Evolutionary conservation across 2,329 filamentous ascomycete genomes (phyloP).

Genomic region (Aspergillus unguis): DNA sequence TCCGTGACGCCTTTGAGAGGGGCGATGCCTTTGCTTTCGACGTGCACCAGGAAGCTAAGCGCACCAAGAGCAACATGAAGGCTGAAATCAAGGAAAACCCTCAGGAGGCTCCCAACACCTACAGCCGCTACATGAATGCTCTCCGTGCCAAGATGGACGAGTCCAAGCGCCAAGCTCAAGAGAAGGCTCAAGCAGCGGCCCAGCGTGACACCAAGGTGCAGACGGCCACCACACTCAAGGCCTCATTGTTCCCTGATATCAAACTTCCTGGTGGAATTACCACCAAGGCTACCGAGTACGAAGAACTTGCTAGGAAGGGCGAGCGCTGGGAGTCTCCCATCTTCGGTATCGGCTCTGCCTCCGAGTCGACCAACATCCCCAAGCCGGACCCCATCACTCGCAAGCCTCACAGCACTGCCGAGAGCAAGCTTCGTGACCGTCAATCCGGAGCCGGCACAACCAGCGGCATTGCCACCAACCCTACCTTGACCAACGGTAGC

Average conservation of each 20-base stretch:
- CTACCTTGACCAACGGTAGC: not conserved
- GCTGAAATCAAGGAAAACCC: slow-evolving; percentile 66
- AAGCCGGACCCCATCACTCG: slow-evolving; percentile 51
- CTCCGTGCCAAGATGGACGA: slow-evolving; percentile 70
- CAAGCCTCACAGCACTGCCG: slow-evolving; percentile 53
- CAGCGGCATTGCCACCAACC: slow-evolving; percentile 8
- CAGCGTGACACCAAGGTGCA: slow-evolving; percentile 71
- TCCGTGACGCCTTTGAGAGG: slow-evolving; percentile 76
- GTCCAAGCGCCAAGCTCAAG: slow-evolving; percentile 73
- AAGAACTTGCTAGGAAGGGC: slow-evolving; percentile 79
- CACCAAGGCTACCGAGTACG: slow-evolving; percentile 91
- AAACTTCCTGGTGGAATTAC: slow-evolving; percentile 83
- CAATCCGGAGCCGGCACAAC: slow-evolving; percentile 13
- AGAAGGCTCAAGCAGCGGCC: slow-evolving; percentile 50
- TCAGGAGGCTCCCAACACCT: slow-evolving; percentile 74
- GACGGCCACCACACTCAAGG: slow-evolving; percentile 77
- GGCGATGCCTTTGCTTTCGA: slow-evolving; percentile 70
- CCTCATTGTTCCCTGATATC: slow-evolving; percentile 89
- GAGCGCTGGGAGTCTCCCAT: slow-evolving; percentile 93
- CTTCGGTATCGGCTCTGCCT: slow-evolving; percentile 79
- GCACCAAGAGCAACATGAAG: slow-evolving; percentile 64
- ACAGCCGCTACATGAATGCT: slow-evolving; percentile 76
- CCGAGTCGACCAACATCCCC: slow-evolving; percentile 70
- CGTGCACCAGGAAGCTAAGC: slow-evolving; percentile 79
- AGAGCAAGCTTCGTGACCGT: slow-evolving; percentile 5